Conservation (phyloP, 768 basidiomycete species). For the Harrya chromipes region DNA sequence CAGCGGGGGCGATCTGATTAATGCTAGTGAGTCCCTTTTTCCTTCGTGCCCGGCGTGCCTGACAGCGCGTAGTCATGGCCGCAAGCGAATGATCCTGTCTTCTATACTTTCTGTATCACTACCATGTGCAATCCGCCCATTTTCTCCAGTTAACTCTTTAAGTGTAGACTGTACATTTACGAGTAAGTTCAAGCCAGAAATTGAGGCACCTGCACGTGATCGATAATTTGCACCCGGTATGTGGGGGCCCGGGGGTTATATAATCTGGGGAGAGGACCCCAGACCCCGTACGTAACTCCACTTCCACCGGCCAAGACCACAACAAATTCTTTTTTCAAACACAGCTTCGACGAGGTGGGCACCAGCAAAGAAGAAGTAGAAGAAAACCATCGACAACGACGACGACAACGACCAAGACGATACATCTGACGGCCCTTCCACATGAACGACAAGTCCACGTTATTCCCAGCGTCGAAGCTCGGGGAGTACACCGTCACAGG, state of each 20-base stretch:
- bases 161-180: no score
- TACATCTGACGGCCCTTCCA: slow-evolving; percentile 12
- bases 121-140: slow-evolving; percentile 22
- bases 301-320: slow-evolving; percentile 21
- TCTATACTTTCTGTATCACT: slow-evolving; percentile 32
- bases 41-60: slow-evolving; percentile 8
- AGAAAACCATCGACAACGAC: not conserved
- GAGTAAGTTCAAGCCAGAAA: not conserved
- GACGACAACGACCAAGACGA: slow-evolving; percentile 13
- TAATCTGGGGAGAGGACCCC: slow-evolving; percentile 24
- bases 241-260: slow-evolving; percentile 15
- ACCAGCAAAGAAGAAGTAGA: not conserved
- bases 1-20: slow-evolving; percentile 91
- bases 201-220: slow-evolving; percentile 18
- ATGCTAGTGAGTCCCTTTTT: slow-evolving; percentile 73
- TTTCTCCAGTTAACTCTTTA: slow-evolving; percentile 11
- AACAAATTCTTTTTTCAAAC: slow-evolving; percentile 24
- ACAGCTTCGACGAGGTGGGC: slow-evolving; percentile 5
- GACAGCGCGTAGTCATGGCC: slow-evolving; percentile 70
- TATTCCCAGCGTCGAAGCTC: slow-evolving; percentile 65
- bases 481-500: slow-evolving; percentile 87
- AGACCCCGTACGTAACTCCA: slow-evolving; percentile 18
- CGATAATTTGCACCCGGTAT: not conserved
- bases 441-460: slow-evolving; percentile 25
- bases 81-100: slow-evolving; percentile 71